phyloP scores from a whole-genome alignment of 345 rosid genomes.

The Microthlaspi erraticum region DNA sequence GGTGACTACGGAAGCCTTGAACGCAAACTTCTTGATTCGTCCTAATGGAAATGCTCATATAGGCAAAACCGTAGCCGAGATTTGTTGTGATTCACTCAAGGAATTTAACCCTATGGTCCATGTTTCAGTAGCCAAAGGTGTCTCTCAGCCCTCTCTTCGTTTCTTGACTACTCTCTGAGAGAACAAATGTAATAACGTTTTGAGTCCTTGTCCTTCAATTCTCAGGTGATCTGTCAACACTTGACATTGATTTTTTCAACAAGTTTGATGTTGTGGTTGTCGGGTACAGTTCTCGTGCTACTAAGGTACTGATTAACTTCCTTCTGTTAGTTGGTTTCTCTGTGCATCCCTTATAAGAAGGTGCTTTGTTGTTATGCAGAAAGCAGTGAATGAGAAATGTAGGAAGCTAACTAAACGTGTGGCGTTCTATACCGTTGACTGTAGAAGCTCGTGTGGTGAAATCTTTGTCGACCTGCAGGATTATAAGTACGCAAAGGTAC shows the following conservation, averaged over 20 bases:
- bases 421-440: conserved; percentile 84
- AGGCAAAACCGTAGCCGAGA: conserved; percentile 83
- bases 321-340: conserved; percentile 4
- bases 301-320: conserved; percentile 54
- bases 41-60: conserved; percentile 57
- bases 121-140: conserved; percentile 81
- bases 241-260: conserved; percentile 61
- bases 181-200: background rate
- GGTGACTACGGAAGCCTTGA: conserved; percentile 58
- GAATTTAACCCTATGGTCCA: conserved; percentile 96
- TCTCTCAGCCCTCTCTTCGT: background rate
- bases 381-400: conserved; percentile 79
- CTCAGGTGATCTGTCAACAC: conserved; percentile 75
- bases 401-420: conserved; percentile 72
- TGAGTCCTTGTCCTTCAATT: background rate
- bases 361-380: conserved; percentile 50
- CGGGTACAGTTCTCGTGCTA: conserved; percentile 62
- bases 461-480: conserved; percentile 84
- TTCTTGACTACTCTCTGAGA: background rate
- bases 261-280: conserved; percentile 81
- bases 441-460: conserved; percentile 87
- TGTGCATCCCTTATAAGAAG: background rate
- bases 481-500: conserved; percentile 66
- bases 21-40: conserved; percentile 80
- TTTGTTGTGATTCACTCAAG: conserved; percentile 78